Conservation (phyloP, 2,329 filamentous ascomycete genomes). For the Pseudogymnoascus sp. region DNA sequence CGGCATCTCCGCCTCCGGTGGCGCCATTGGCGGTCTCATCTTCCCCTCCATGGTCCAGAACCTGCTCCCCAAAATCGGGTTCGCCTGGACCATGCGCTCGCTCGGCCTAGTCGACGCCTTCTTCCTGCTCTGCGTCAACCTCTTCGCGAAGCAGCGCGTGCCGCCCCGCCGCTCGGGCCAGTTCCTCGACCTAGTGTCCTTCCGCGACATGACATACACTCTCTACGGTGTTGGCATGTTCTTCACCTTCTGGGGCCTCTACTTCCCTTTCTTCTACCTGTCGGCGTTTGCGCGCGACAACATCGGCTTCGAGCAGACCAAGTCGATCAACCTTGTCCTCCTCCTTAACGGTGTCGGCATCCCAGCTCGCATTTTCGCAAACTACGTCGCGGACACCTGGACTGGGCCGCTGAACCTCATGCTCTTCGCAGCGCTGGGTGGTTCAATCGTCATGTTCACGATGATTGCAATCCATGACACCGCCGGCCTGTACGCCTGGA, state of each 20-base stretch:
- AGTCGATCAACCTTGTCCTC: slow-evolving; percentile 42
- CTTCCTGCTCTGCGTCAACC: slow-evolving; percentile 27
- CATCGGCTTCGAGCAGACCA: slow-evolving; percentile 31
- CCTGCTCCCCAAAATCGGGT: slow-evolving; percentile 35
- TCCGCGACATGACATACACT: slow-evolving; percentile 36
- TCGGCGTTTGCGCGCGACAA: slow-evolving; percentile 30
- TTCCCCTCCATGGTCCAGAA: slow-evolving; percentile 36
- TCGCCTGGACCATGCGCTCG: slow-evolving; percentile 38
- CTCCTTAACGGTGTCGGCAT: slow-evolving; percentile 45
- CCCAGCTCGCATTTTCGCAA: slow-evolving; percentile 39
- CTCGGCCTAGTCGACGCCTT: slow-evolving; percentile 39
- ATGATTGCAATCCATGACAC: slow-evolving; percentile 41
- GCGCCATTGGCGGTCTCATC: slow-evolving; percentile 35
- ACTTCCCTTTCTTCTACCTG: slow-evolving; percentile 33
- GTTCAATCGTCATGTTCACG: slow-evolving; percentile 30
- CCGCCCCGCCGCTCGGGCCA: slow-evolving; percentile 34
- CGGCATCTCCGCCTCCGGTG: slow-evolving; percentile 30
- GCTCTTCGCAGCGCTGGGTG: slow-evolving; percentile 34
- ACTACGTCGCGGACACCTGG: slow-evolving; percentile 38
- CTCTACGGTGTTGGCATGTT: slow-evolving; percentile 37
- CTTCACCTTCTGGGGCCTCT: slow-evolving; percentile 35
- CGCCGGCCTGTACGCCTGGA: slow-evolving; percentile 40
- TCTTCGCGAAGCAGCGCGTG: slow-evolving; percentile 34
- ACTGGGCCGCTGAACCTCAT: slow-evolving; percentile 45
- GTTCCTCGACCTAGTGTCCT: slow-evolving; percentile 36